These are phyloP conservation scores for Lecanicillium sp. DNA, from an alignment of 2,329 filamentous ascomycete species.

Conservation along the genomic window DNA sequence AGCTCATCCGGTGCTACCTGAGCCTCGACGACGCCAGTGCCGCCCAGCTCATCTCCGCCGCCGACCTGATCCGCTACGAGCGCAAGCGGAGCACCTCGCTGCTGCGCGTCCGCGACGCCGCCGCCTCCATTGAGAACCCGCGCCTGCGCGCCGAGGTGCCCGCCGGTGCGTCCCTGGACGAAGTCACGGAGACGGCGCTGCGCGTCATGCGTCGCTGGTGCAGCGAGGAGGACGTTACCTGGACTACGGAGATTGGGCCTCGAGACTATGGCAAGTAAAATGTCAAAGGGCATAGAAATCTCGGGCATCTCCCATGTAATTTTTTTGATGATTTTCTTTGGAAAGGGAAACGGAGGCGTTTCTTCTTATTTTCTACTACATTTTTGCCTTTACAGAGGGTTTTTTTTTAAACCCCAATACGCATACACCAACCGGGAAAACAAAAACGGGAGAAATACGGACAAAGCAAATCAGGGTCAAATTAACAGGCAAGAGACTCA, in stretches of 20 bases:
- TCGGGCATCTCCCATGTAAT: conserved; percentile 12
- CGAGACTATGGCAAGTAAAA: conserved; percentile 8
- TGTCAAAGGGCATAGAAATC: no score
- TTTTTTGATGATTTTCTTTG: conserved; percentile 14
- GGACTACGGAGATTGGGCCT: conserved; percentile 29
- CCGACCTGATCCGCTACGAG: conserved; percentile 18
- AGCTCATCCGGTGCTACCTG: conserved; percentile 31
- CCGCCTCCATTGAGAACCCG: conserved; percentile 20
- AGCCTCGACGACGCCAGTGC: no score
- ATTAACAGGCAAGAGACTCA: no score
- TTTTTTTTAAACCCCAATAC: no score
- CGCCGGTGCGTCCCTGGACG: conserved; percentile 38
- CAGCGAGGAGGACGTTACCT: conserved; percentile 35
- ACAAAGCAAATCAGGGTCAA: no score
- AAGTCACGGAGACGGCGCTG: conserved; percentile 30
- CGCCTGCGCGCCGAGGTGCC: conserved; percentile 22
- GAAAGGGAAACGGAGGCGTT: no score
- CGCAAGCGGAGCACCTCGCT: conserved; percentile 19
- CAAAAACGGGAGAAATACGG: no score
- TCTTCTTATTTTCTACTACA: no score
- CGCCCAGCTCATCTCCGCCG: conserved; percentile 15
- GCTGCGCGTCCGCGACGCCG: conserved; percentile 22
- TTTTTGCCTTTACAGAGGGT: no score
- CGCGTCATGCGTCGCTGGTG: conserved; percentile 35
- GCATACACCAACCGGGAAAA: no score